Base-by-base conservation (phyloP, 108 stramenopile genomes). In the Fistulifera pelliculosa region DNA sequence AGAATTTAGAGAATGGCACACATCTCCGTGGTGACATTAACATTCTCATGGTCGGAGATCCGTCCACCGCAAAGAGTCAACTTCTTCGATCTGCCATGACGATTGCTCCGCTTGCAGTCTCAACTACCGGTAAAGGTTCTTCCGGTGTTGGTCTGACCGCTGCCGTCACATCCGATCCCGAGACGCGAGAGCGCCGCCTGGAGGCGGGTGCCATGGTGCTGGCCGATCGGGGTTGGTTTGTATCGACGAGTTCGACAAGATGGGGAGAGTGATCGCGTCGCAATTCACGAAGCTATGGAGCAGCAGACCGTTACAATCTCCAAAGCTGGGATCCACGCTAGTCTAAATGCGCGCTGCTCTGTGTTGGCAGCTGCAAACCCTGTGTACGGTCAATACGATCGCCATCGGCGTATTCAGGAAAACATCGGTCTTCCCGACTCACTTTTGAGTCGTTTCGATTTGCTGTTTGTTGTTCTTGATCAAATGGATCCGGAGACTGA, bases 251-350 rank as follows among this genome's bases (percentile, higher is more conserved):
- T 90, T 93, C 57, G 85, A 93, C 58, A 88, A 90, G 50, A 93
- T 95, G 95, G 77, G 23, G 91, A 94, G 54, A 76, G 73, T 28
- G 93, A 96, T 73, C 86, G 95, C 18, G 97, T 98, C 13, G 97
- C 97, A 11, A 98, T 99, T 49, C 98, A 97, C 77, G 97, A 99
- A 71, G 99, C 97, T 0, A 99, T 99, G 99, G 99, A 99, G 78
- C 99, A 99, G 62, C 99, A 99, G 66, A 99, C 99, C 23, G 99
- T 99, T 0, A 99, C 99, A 22, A 98, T 99, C 78, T 97, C 99
- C 61, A 99, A 99, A 80, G 97, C 95, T 0, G 94, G 97, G 1
- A 87, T 98, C 48, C 94, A 98, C 62, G 97, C 94, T 6, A 75
- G 81, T 55, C 74, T 98, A 14, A 98, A 96, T 62, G 96, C 94